Evolutionary conservation across 2,329 filamentous ascomycete genomes (phyloP).

Genomic region (Emmonsiellopsis sp.): DNA sequence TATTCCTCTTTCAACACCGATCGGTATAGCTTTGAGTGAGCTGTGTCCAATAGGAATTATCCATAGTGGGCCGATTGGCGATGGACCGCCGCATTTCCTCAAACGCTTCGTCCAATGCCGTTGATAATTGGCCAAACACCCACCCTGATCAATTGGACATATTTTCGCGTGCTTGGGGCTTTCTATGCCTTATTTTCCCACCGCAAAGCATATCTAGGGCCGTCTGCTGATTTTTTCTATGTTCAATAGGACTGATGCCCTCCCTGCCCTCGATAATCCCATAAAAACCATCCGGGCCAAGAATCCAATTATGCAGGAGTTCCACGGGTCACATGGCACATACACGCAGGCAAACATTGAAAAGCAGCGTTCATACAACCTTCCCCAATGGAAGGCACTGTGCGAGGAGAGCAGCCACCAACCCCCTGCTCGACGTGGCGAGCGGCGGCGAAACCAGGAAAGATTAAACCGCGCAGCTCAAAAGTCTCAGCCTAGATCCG

Average conservation of each 20-base stretch:
- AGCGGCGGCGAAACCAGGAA: slow-evolving; percentile 41
- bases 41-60: too few relatives aligned
- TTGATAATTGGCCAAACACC: too few relatives aligned
- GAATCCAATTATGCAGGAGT: slow-evolving; percentile 97
- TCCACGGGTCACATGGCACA: slow-evolving; percentile 87
- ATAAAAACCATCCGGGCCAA: slow-evolving; percentile 89
- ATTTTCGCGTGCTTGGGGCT: too few relatives aligned
- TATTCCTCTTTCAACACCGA: too few relatives aligned
- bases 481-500: slow-evolving; percentile 27
- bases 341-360: slow-evolving; percentile 97
- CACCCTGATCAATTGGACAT: too few relatives aligned
- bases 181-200: too few relatives aligned
- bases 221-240: not conserved
- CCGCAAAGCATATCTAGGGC: too few relatives aligned
- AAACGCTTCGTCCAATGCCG: too few relatives aligned
- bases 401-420: slow-evolving; percentile 95
- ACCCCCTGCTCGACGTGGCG: slow-evolving; percentile 77
- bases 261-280: slow-evolving; percentile 70
- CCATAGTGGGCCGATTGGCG: too few relatives aligned
- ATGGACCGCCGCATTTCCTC: too few relatives aligned
- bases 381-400: slow-evolving; percentile 89
- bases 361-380: slow-evolving; percentile 89
- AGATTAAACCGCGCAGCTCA: slow-evolving; percentile 30
- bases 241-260: slow-evolving; percentile 50
- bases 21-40: too few relatives aligned